Conservation (phyloP, 495 filamentous ascomycete species). For the Daldinia loculata region DNA sequence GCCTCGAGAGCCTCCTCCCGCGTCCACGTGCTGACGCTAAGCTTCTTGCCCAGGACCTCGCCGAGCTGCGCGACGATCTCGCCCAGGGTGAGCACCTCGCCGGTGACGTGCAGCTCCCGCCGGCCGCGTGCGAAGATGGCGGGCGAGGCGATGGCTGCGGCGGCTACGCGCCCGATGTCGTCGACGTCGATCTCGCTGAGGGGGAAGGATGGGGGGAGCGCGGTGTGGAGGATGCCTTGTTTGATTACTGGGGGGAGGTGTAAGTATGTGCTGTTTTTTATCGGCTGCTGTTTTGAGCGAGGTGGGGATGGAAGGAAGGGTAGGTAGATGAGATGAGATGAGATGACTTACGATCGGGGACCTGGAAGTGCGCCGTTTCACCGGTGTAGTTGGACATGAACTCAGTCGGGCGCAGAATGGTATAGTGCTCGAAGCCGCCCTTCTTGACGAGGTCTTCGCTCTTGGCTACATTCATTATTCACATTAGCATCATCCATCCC, state of each 20-base stretch:
- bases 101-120: not conserved
- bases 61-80: not conserved
- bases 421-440: constrained; percentile 55
- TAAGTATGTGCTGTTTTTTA: not conserved
- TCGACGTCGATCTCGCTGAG: constrained; percentile 63
- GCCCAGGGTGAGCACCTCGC: not conserved
- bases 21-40: constrained; percentile 13
- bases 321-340: not conserved
- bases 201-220: constrained; percentile 49
- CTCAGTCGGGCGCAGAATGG: constrained; percentile 66
- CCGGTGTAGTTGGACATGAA: constrained; percentile 68
- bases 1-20: constrained; percentile 12
- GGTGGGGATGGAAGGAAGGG: not conserved
- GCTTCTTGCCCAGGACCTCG: constrained; percentile 21
- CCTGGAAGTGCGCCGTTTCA: not conserved
- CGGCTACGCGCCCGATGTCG: constrained; percentile 71
- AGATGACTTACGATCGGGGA: constrained; percentile 2
- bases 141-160: constrained; percentile 59
- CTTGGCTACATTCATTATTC: constrained; percentile 5
- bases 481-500: not conserved
- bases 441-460: constrained; percentile 49
- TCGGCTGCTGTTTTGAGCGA: not conserved
- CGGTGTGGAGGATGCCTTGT: constrained; percentile 53
- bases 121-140: constrained; percentile 38
- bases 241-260: not conserved